Conservation (phyloP, 2,329 filamentous ascomycete genomes). For the Colletotrichum camelliae region DNA sequence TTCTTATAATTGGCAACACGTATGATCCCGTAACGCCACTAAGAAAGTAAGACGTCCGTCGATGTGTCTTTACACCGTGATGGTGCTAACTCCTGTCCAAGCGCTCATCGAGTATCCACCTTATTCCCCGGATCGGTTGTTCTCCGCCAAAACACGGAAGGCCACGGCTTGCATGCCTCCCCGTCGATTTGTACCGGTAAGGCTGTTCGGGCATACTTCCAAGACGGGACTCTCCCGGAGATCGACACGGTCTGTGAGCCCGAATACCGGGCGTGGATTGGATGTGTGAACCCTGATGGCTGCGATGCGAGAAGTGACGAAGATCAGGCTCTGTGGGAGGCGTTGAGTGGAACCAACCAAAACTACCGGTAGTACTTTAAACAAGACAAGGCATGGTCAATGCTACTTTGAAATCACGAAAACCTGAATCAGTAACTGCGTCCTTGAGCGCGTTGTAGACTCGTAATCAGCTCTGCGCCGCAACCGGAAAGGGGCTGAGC, state of each 20-base stretch:
- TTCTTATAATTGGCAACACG: conserved; percentile 35
- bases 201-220: background rate
- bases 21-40: conserved; percentile 27
- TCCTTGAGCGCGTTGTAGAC: rapidly evolving
- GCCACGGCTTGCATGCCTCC: background rate
- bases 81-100: background rate
- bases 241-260: background rate
- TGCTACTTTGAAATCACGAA: background rate
- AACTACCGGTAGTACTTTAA: background rate
- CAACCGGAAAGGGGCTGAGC: background rate
- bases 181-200: background rate
- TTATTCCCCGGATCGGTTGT: background rate
- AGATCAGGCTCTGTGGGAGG: background rate
- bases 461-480: background rate
- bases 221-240: background rate
- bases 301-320: background rate
- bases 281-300: background rate
- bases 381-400: background rate
- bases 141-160: background rate
- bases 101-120: background rate
- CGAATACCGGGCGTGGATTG: background rate
- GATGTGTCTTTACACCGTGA: background rate
- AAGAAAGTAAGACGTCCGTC: background rate
- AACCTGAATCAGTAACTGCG: background rate
- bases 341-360: background rate